These are phyloP conservation scores for Cyclotella kingstonii DNA, from an alignment of 108 stramenopile genomes.

Conservation along the genomic window DNA sequence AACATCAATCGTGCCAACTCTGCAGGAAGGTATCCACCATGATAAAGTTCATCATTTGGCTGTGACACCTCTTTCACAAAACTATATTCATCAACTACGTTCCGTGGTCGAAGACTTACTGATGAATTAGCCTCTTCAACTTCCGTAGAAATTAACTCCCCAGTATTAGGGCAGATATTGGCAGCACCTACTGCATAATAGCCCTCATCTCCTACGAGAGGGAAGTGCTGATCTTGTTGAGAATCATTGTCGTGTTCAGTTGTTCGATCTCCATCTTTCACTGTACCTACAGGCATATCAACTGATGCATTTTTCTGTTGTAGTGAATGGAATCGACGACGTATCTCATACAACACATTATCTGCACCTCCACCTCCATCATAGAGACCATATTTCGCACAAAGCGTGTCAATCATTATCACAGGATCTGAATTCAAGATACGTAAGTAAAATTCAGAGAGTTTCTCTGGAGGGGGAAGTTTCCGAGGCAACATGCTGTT, in stretches of 20 bases:
- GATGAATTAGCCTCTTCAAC: slow-evolving; percentile 20
- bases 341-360: slow-evolving; percentile 66
- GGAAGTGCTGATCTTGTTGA: background rate
- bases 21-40: slow-evolving; percentile 74
- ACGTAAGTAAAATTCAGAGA: slow-evolving; percentile 29
- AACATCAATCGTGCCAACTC: slow-evolving; percentile 66
- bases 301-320: slow-evolving; percentile 42
- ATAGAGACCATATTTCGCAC: slow-evolving; percentile 31
- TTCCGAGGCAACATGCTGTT: slow-evolving; percentile 38
- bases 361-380: slow-evolving; percentile 28
- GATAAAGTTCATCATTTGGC: slow-evolving; percentile 64
- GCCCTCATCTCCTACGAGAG: background rate
- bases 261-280: slow-evolving; percentile 9
- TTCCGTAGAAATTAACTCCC: slow-evolving; percentile 16
- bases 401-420: slow-evolving; percentile 36
- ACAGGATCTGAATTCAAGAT: slow-evolving; percentile 46
- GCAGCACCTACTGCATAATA: slow-evolving; percentile 15
- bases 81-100: slow-evolving; percentile 54
- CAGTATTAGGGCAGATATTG: slow-evolving; percentile 32
- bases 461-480: slow-evolving; percentile 20
- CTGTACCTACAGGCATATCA: slow-evolving; percentile 31
- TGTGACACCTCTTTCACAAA: slow-evolving; percentile 57
- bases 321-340: slow-evolving; percentile 78
- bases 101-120: slow-evolving; percentile 44
- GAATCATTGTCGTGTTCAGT: background rate